Percentiles rank a stretch among this genome's conserved stretches.
These are phyloP conservation scores for Euphorbia peplus DNA, from an alignment of 345 rosid species.

Conservation along the genomic window DNA sequence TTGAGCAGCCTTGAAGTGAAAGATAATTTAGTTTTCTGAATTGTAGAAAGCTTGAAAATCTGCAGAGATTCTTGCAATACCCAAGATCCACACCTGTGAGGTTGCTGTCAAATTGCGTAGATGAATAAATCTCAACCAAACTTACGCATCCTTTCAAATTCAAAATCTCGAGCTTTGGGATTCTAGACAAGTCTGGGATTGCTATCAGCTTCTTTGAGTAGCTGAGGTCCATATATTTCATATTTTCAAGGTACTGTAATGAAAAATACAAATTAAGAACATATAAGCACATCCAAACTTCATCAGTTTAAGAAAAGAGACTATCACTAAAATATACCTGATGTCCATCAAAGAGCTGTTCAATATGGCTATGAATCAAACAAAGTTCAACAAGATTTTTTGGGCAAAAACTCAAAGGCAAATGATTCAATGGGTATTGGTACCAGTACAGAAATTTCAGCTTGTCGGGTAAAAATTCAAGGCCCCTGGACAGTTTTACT, in stretches of 20 bases:
- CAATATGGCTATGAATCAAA: neutral
- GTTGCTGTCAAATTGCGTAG: neutral
- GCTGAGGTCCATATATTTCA: slow-evolving; percentile 5
- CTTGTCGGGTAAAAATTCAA: slow-evolving; percentile 5
- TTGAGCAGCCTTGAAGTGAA: slow-evolving; percentile 4
- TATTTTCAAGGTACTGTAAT: slow-evolving; percentile 10
- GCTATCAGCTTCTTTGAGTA: neutral
- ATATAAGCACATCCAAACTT: neutral
- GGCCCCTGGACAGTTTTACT: neutral
- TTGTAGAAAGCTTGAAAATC: neutral
- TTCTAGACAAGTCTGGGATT: slow-evolving; percentile 6
- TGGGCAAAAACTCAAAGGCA: neutral
- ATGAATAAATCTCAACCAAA: slow-evolving; percentile 4
- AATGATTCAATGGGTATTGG: slow-evolving; percentile 1
- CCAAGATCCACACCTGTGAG: neutral
- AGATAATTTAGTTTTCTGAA: neutral
- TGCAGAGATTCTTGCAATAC: neutral
- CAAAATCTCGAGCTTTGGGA: slow-evolving; percentile 1
- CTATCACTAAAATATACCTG: slow-evolving; percentile 1
- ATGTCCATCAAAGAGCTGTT: neutral
- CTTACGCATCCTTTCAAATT: neutral
- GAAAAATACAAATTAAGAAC: neutral
- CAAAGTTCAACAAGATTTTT: slow-evolving; percentile 13
- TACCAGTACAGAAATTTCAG: neutral
- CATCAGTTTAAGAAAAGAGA: neutral